Percentiles rank a stretch among this genome's conserved stretches.
phyloP scores from a whole-genome alignment of 2,329 filamentous ascomycete genomes.

The Xylaria polymorpha region DNA sequence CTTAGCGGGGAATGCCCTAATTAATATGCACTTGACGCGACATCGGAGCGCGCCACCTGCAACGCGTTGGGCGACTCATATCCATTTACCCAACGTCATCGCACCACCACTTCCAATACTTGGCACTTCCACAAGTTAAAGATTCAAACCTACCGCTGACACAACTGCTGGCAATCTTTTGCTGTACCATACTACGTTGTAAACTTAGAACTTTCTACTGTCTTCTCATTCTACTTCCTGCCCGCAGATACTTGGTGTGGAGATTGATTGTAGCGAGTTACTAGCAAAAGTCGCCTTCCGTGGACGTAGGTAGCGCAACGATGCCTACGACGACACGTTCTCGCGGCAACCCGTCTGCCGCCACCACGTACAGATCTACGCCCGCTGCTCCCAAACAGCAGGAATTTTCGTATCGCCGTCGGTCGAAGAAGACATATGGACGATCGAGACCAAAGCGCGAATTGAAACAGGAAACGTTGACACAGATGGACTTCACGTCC shows the following conservation, averaged over 20 bases:
- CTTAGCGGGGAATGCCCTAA: slow-evolving; percentile 36
- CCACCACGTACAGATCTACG: slow-evolving; percentile 42
- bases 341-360: slow-evolving; percentile 37
- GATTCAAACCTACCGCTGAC: neutral
- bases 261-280: slow-evolving; percentile 4
- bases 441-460: slow-evolving; percentile 35
- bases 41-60: slow-evolving; percentile 14
- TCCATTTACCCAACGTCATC: slow-evolving; percentile 35
- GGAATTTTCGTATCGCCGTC: slow-evolving; percentile 44
- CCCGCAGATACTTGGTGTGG: neutral
- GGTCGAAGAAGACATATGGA: slow-evolving; percentile 46
- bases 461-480: slow-evolving; percentile 46
- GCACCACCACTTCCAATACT: neutral
- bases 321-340: slow-evolving; percentile 47
- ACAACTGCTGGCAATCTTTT: neutral
- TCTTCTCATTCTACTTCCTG: neutral
- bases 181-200: neutral
- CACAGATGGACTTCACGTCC: slow-evolving; percentile 49
- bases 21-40: slow-evolving; percentile 49
- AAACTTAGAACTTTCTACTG: neutral
- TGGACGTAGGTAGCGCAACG: slow-evolving; percentile 19
- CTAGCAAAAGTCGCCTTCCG: slow-evolving; percentile 11
- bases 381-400: slow-evolving; percentile 45
- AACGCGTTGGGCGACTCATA: slow-evolving; percentile 8
- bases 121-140: slow-evolving; percentile 9